phyloP scores from a whole-genome alignment of 495 filamentous ascomycete genomes.

The Trichoderma gamsii region DNA sequence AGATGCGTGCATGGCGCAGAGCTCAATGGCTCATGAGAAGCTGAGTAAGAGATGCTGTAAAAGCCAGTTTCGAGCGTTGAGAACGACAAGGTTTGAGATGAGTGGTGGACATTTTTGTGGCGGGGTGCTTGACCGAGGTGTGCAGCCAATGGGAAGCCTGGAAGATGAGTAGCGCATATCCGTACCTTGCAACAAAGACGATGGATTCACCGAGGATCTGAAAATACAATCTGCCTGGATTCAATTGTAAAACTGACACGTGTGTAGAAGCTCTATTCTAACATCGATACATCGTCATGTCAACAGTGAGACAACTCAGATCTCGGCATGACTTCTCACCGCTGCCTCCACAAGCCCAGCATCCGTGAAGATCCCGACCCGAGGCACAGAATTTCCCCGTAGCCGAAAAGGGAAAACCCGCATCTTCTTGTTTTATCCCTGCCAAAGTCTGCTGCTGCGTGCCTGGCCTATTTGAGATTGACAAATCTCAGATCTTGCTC shows the following conservation, averaged over 20 bases:
- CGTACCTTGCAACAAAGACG: neutral
- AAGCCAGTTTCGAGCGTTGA: neutral
- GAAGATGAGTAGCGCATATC: neutral
- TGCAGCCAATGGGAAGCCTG: neutral
- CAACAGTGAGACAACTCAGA: too few relatives aligned
- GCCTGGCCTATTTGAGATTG: neutral
- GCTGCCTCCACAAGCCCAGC: too few relatives aligned
- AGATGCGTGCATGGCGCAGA: slow-evolving; percentile 10
- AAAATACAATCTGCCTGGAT: neutral
- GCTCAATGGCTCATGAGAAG: slow-evolving; percentile 6
- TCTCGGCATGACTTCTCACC: too few relatives aligned
- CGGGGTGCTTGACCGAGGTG: slow-evolving; percentile 7
- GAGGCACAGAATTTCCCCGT: neutral
- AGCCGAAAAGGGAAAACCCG: neutral
- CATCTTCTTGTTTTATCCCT: neutral
- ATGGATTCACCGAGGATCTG: neutral
- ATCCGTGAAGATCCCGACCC: neutral
- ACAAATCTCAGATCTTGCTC: neutral
- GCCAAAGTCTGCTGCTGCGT: neutral
- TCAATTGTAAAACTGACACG: too few relatives aligned
- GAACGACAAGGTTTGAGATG: neutral
- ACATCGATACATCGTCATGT: too few relatives aligned
- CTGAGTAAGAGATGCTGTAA: neutral
- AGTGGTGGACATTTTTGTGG: neutral
- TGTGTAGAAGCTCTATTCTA: too few relatives aligned